These are phyloP conservation scores for Boletus vinaceobasis DNA, from an alignment of 768 basidiomycete species.

Conservation along the genomic window DNA sequence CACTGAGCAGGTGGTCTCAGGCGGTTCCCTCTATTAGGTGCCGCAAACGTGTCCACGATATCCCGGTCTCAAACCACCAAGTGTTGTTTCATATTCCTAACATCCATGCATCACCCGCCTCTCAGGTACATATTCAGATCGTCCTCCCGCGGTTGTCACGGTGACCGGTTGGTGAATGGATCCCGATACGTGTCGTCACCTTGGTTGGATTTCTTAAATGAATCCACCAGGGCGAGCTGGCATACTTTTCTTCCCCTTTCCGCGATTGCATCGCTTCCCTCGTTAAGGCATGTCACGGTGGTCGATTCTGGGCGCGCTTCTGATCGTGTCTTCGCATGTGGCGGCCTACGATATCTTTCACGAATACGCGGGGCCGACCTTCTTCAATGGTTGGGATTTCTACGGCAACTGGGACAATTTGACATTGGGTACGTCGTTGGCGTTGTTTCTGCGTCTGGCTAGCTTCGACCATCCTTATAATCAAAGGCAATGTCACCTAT, in stretches of 20 bases:
- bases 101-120: not conserved
- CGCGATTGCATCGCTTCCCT: not conserved
- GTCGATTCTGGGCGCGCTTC: not conserved
- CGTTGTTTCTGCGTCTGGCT: not conserved
- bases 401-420: slow-evolving; percentile 48
- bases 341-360: slow-evolving; percentile 37
- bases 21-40: not conserved
- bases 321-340: slow-evolving; percentile 1
- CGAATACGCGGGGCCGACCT: slow-evolving; percentile 45
- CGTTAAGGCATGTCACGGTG: slow-evolving; percentile 9
- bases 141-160: not conserved
- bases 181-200: slow-evolving; percentile 2
- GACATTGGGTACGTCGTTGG: slow-evolving; percentile 37
- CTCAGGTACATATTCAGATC: not conserved
- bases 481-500: slow-evolving; percentile 61
- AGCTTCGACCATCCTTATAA: not conserved
- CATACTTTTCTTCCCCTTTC: not conserved
- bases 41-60: not conserved
- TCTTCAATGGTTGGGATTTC: slow-evolving; percentile 57
- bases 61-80: not conserved
- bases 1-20: not conserved
- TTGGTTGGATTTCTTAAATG: slow-evolving; percentile 1
- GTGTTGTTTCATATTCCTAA: not conserved
- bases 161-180: not conserved
- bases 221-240: not conserved